A percentile compares a stretch with the other conserved stretches of the same genome.
Evolutionary conservation across 306 rosid species (phyloP).

Genomic region (Prunus kanzakura): DNA sequence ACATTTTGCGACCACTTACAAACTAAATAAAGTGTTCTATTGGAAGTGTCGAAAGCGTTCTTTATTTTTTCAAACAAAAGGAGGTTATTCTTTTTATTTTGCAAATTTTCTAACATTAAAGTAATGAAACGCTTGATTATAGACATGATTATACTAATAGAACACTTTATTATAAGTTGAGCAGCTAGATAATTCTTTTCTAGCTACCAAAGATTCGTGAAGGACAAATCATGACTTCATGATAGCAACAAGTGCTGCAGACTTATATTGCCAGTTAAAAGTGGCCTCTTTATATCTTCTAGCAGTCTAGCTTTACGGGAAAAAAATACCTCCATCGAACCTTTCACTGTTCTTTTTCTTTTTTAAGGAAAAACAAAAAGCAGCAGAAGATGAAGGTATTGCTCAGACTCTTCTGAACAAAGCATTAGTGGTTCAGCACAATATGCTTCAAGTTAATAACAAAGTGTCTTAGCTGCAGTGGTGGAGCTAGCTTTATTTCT

Average conservation of each 20-base stretch:
- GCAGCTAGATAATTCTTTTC: background rate
- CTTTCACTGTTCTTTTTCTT: background rate
- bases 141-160: no score
- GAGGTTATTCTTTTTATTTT: no score
- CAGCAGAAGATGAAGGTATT: background rate
- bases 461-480: background rate
- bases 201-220: background rate
- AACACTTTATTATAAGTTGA: background rate
- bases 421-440: background rate
- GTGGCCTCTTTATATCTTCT: background rate
- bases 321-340: background rate
- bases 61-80: background rate
- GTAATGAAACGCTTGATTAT: background rate
- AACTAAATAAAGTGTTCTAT: background rate
- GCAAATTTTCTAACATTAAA: background rate
- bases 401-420: background rate
- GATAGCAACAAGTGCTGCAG: background rate
- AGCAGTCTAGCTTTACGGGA: background rate
- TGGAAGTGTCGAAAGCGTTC: background rate
- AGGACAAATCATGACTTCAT: constrained; percentile 1
- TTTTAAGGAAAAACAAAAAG: background rate
- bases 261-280: background rate
- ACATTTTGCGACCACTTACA: background rate
- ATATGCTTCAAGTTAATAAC: background rate
- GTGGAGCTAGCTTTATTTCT: no score